Conservation (phyloP, 805 yeast species). For the Saturnispora dispora region DNA sequence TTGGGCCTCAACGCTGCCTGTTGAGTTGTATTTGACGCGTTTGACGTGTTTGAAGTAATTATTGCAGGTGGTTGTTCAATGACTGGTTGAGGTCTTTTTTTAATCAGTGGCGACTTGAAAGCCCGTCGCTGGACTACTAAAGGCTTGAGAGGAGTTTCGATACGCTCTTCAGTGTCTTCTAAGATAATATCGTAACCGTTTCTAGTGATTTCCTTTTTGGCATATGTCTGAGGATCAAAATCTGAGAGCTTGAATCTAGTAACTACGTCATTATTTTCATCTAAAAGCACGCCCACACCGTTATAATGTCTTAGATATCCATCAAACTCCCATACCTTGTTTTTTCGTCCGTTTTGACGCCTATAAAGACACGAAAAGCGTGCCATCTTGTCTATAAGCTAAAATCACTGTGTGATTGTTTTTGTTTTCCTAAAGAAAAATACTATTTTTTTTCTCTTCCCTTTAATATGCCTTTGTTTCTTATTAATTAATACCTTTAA, state of each 20-base stretch:
- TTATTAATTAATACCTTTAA: slow-evolving; percentile 13
- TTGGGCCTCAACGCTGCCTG: not conserved
- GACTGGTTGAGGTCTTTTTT: not conserved
- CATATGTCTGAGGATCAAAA: slow-evolving; percentile 1
- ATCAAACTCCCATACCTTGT: slow-evolving; percentile 7
- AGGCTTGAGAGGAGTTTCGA: not conserved
- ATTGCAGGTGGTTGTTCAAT: not conserved
- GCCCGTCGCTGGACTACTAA: not conserved
- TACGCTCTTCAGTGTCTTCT: not conserved
- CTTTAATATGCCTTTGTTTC: slow-evolving; percentile 5
- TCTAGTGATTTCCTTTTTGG: not conserved
- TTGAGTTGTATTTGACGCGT: not conserved
- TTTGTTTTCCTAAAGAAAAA: not conserved
- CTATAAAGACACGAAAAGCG: slow-evolving; percentile 3
- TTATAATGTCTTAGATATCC: not conserved
- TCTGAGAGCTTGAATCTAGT: slow-evolving; percentile 1
- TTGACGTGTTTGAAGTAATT: slow-evolving; percentile 21
- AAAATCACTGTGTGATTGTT: not conserved
- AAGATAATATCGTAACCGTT: slow-evolving; percentile 4
- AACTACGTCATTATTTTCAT: slow-evolving; percentile 4
- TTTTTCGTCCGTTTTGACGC: slow-evolving; percentile 7
- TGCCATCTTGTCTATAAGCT: not conserved
- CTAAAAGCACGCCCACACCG: slow-evolving; percentile 1
- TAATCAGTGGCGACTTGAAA: not conserved
- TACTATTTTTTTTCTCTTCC: not conserved